Evolutionary conservation across 345 rosid species (phyloP), one percentile per base, ranked within the genome.

Genomic region (Eucalyptus cloeziana): DNA sequence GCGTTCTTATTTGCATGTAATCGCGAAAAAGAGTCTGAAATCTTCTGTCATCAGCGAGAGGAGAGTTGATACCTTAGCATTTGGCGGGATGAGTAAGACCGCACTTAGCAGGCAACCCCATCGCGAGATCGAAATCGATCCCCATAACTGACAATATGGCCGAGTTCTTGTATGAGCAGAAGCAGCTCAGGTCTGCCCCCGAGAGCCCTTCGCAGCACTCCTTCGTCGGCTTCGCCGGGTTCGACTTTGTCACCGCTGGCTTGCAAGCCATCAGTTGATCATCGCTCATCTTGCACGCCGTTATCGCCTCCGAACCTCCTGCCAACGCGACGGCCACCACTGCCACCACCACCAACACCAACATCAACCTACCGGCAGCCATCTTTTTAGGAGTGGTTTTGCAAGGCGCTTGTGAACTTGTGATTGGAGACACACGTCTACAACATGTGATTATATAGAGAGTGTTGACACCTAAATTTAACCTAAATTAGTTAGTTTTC

Each of bases 71-170:
- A 86, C 44, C 40, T 87, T 79, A 91, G 90, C 94, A 93, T 45
- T 81, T 49, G 5, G 92, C 47, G 3, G 95, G 94, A 86, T 89
- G 45, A 56, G 93, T 85, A 15, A 93, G 91, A 62, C 85, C 88
- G 89, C 96, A 94, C 89, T 94, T 94, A 40, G 92, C 21, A 27
- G 97, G 96, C 62, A 96, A 92, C 16, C 62, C 94, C 92, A 91
- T 27, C 67, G 96, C 98, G 13, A 97, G 97, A 9, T 64, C 87
- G 24, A 98, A 96, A 90, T 96, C 97, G 89, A 97, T 94, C 54
- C 98, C 98, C 10, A 95, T 88, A 45, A 95, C 37, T 37, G 94
- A 95, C 88, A 96, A 89, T 93, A 89, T 19, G 16, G 90, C 60
- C 2, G 96, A 95, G 56, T 91, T 92, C 90, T 90, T 94, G 86